These are phyloP conservation scores for Pseudogymnoascus sp. DNA, from an alignment of 2,329 filamentous ascomycete genomes.

Conservation along the genomic window DNA sequence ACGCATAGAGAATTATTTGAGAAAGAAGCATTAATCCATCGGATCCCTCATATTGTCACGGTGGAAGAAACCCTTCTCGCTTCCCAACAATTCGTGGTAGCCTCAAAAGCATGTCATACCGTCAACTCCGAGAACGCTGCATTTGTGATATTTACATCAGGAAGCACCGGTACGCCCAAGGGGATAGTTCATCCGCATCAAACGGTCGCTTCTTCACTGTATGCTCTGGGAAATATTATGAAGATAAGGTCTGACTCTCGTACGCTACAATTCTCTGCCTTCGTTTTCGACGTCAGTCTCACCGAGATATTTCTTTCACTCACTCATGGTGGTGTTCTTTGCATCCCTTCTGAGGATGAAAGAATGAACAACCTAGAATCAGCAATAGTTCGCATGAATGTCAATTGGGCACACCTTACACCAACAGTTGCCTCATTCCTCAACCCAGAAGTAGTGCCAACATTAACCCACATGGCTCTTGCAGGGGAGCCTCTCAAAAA, in stretches of 20 bases:
- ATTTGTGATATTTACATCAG: conserved; percentile 18
- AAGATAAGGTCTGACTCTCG: conserved; percentile 6
- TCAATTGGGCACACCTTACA: conserved; percentile 17
- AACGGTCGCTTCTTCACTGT: conserved; percentile 9
- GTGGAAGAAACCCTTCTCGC: not conserved
- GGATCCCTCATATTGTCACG: not conserved
- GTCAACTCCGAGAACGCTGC: conserved; percentile 11
- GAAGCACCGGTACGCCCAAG: conserved; percentile 20
- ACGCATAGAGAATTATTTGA: not conserved
- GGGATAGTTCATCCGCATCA: conserved; percentile 16
- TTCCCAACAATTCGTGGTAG: not conserved
- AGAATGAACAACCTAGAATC: conserved; percentile 16
- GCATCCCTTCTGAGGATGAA: conserved; percentile 17
- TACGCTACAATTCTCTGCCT: conserved; percentile 18
- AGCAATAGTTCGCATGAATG: conserved; percentile 13
- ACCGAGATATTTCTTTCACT: conserved; percentile 19
- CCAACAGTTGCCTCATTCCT: conserved; percentile 15
- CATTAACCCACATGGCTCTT: conserved; percentile 9
- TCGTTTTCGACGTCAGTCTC: conserved; percentile 18
- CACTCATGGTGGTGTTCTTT: conserved; percentile 16
- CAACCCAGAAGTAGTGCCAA: conserved; percentile 11
- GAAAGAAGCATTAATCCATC: not conserved
- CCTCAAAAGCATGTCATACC: not conserved
- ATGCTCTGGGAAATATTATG: conserved; percentile 8
- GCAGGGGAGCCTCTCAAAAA: conserved; percentile 50